Evolutionary conservation across 2,329 filamentous ascomycete genomes (phyloP).

Genomic region (Fusarium circinatum): DNA sequence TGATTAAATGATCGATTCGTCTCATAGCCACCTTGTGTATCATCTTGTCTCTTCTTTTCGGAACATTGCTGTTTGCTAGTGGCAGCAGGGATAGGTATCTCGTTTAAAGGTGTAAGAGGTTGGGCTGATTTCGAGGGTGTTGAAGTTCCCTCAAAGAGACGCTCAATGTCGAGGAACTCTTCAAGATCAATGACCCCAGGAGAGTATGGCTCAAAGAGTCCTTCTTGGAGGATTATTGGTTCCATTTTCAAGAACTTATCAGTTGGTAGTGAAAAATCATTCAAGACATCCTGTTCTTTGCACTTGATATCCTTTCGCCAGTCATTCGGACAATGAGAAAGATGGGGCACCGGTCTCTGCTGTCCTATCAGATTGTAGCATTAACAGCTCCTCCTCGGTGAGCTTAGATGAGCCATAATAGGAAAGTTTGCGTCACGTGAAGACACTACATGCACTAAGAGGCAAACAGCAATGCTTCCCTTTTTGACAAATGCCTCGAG

Average conservation of each 20-base stretch:
- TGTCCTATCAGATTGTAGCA: not conserved
- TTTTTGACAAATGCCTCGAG: not conserved
- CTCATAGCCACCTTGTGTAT: not conserved
- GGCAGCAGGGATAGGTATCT: conserved; percentile 17
- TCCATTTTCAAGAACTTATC: conserved; percentile 2
- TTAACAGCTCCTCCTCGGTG: not conserved
- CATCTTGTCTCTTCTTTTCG: not conserved
- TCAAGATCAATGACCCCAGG: conserved; percentile 33
- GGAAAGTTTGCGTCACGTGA: conserved; percentile 37
- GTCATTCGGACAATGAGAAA: conserved; percentile 13
- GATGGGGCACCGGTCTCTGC: not conserved
- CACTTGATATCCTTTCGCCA: conserved; percentile 11
- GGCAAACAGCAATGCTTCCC: not conserved
- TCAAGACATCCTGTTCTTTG: conserved; percentile 5
- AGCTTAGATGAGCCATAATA: conserved; percentile 19
- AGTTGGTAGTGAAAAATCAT: not conserved
- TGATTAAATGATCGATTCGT: not conserved
- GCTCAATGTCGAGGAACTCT: conserved; percentile 38
- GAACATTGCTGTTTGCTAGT: conserved; percentile 6
- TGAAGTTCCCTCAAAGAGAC: conserved; percentile 35
- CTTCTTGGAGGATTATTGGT: not conserved
- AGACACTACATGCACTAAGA: not conserved
- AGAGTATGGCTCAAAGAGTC: not conserved
- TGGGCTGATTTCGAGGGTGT: conserved; percentile 15
- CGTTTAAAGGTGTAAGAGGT: conserved; percentile 15